A percentile compares a stretch with the other conserved stretches of the same genome.
Evolutionary conservation across 2,329 filamentous ascomycete species (phyloP).

Genomic region (Aplosporella prunicola): DNA sequence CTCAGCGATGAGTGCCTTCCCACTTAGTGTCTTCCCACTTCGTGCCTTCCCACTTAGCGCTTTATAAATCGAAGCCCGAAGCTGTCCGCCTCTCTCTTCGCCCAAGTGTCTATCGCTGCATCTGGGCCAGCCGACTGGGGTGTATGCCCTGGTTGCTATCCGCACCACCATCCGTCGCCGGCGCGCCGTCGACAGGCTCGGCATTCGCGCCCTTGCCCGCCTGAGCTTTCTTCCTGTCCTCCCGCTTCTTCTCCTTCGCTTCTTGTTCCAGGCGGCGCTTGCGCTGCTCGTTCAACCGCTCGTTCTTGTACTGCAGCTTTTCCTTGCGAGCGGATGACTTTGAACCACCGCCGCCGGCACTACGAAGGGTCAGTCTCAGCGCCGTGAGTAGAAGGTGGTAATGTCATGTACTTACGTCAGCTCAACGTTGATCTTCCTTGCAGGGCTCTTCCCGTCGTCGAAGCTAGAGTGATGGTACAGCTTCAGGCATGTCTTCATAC

Average conservation of each 20-base stretch:
- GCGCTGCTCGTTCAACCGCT: slow-evolving; percentile 65
- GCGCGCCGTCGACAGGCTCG: slow-evolving; percentile 18
- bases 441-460: slow-evolving; percentile 46
- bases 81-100: background rate
- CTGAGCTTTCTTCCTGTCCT: slow-evolving; percentile 30
- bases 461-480: slow-evolving; percentile 83
- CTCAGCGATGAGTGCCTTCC: no score
- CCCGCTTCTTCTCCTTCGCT: slow-evolving; percentile 35
- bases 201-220: slow-evolving; percentile 4
- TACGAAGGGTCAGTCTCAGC: slow-evolving; percentile 24
- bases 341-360: slow-evolving; percentile 77
- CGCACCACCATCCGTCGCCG: slow-evolving; percentile 11
- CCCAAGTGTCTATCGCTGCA: slow-evolving; percentile 19
- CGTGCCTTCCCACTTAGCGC: no score
- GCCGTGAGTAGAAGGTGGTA: background rate
- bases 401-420: slow-evolving; percentile 54
- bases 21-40: no score
- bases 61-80: background rate
- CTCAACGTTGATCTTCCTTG: slow-evolving; percentile 84
- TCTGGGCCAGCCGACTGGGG: slow-evolving; percentile 28
- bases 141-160: slow-evolving; percentile 26
- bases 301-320: slow-evolving; percentile 79
- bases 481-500: slow-evolving; percentile 87
- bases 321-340: slow-evolving; percentile 62
- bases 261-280: slow-evolving; percentile 42